phyloP scores from a whole-genome alignment of 371 early-diverging fungal species.

The Lichtheimia corymbifera region DNA sequence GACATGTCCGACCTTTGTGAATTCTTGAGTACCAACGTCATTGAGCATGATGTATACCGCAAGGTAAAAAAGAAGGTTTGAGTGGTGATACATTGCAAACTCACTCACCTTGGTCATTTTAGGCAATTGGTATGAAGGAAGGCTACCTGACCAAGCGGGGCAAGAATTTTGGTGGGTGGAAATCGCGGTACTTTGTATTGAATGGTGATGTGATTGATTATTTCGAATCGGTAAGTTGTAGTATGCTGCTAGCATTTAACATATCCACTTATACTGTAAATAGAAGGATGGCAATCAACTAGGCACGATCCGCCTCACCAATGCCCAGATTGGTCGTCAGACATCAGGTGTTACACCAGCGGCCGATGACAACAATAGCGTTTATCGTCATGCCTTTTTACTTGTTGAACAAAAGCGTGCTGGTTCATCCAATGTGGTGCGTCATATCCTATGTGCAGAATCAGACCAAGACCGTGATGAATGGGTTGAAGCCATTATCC shows the following conservation, averaged over 20 bases:
- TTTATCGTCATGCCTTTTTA: constrained; percentile 79
- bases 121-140: constrained; percentile 41
- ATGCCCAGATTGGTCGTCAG: constrained; percentile 52
- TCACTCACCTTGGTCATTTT: not conserved
- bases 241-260: not conserved
- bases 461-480: constrained; percentile 86
- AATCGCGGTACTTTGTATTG: constrained; percentile 75
- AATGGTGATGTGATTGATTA: constrained; percentile 65
- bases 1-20: constrained; percentile 70
- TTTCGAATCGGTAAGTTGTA: constrained; percentile 57
- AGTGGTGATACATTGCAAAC: not conserved
- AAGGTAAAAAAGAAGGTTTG: constrained; percentile 3
- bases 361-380: constrained; percentile 46
- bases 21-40: constrained; percentile 73
- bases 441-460: constrained; percentile 87
- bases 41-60: constrained; percentile 39
- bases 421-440: constrained; percentile 58
- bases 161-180: constrained; percentile 88
- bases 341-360: constrained; percentile 27
- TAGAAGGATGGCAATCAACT: constrained; percentile 64
- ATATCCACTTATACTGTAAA: not conserved
- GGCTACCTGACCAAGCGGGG: constrained; percentile 87
- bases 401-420: constrained; percentile 72
- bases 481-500: constrained; percentile 76
- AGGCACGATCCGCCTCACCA: constrained; percentile 49